Conservation (phyloP, 2,329 filamentous ascomycete species). For the Trichoderma atrobrunneum region DNA sequence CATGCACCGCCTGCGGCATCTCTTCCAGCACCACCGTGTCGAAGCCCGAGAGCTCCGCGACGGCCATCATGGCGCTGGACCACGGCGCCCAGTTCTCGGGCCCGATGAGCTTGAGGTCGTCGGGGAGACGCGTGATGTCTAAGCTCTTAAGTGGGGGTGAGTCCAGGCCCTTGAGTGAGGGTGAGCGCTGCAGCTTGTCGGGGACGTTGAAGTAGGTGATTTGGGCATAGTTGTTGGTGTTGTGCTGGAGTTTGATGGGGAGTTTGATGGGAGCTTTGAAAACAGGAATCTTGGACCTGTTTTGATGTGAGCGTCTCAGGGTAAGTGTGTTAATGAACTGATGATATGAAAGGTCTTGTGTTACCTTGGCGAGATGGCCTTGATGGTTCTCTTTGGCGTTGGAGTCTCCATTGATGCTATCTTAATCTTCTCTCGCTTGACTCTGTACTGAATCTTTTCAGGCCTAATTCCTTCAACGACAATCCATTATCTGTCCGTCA, state of each 20-base stretch:
- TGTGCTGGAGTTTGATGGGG: neutral
- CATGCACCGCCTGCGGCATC: neutral
- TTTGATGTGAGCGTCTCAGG: neutral
- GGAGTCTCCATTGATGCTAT: conserved; percentile 7
- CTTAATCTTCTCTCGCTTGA: neutral
- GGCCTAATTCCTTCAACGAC: neutral
- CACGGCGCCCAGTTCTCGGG: conserved; percentile 17
- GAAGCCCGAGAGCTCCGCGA: conserved; percentile 18
- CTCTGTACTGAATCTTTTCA: neutral
- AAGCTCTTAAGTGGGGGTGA: conserved; percentile 1
- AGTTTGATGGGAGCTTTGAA: neutral
- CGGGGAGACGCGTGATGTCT: conserved; percentile 8
- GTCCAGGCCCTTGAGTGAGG: neutral
- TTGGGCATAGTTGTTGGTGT: neutral
- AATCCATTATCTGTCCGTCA: neutral
- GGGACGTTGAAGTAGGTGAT: conserved; percentile 19
- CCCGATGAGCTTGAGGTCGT: conserved; percentile 15
- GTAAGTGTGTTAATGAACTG: neutral
- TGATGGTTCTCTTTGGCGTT: neutral
- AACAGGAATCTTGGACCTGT: conserved; percentile 2
- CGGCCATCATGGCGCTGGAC: conserved; percentile 16
- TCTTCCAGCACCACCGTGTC: conserved; percentile 4
- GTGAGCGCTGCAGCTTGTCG: conserved; percentile 4
- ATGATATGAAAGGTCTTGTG: neutral
- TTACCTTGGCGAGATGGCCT: conserved; percentile 9